Evolutionary conservation across 371 early-diverging fungal species (phyloP), one percentile per base, ranked within the genome.

Genomic region (Mucor racemosus): DNA sequence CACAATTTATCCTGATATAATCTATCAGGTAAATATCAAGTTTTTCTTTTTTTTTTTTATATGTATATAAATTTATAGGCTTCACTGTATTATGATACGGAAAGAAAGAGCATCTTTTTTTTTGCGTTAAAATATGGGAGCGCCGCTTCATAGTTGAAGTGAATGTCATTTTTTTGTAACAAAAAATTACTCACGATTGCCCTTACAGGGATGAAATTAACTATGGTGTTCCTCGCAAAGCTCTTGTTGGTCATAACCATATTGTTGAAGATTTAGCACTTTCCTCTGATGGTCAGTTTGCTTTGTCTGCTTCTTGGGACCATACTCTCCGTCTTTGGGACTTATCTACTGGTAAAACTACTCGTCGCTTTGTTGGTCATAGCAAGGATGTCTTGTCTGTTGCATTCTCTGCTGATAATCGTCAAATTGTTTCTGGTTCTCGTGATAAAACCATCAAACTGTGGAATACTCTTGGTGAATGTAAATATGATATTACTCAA

Each of bases 391-490:
- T 99, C 71, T 80, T 97, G 74, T 97, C 97, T 59, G 99, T 97
- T 72, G 92, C 97, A 68, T 99, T 99, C 95, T 97, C 99, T 76
- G 95, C 99, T 53, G 97, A 97, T 85, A 97, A 97, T 95, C 94
- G 97, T 78, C 97, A 96, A 88, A 97, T 99, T 80, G 96, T 97
- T 74, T 96, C 97, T 67, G 96, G 93, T 26, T 26, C 26, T 26
- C 26, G 26, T 26, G 26, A 26, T 26, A 26, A 26, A 26, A 1
- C 26, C 26, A 97, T 99, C 92, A 99, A 98, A 93, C 83, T 99
- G 80, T 99, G 99, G 99, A 97, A 99, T 94, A 98, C 97, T 69
- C 89, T 97, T 54, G 99, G 98, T 73, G 99, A 99, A 86, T 97
- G 97, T 93, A 99, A 97, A 92, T 93, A 87, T 91, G 94, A 91